These are phyloP conservation scores for Nicotiana rustica DNA, from an alignment of 305 asterid genomes.

Conservation along the genomic window DNA sequence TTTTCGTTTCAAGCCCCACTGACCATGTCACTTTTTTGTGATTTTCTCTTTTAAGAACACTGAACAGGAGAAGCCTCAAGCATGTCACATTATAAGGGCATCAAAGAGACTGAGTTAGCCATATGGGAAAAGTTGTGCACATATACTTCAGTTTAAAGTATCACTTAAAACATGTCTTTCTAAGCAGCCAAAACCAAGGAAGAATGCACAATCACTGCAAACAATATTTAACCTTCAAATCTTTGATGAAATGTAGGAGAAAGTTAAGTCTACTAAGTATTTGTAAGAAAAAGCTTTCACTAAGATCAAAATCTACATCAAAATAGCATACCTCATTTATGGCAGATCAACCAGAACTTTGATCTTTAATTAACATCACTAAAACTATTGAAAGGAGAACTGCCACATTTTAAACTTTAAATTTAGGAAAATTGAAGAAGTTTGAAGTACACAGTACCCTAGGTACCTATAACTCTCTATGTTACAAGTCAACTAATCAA, in stretches of 20 bases:
- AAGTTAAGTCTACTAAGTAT: background rate
- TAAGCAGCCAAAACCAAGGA: constrained; percentile 23
- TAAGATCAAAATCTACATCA: background rate
- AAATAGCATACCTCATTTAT: constrained; percentile 5
- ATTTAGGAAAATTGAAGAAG: background rate
- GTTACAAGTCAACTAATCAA: background rate
- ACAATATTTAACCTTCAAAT: background rate
- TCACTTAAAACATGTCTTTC: background rate
- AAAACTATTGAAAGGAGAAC: background rate
- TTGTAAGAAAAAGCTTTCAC: background rate
- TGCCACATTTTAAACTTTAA: background rate
- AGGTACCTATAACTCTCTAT: background rate
- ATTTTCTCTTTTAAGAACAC: no score
- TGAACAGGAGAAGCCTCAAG: background rate
- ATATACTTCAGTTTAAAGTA: background rate
- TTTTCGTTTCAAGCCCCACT: no score
- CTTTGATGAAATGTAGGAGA: background rate
- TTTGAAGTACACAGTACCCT: background rate
- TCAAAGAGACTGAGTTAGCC: background rate
- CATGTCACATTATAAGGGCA: background rate
- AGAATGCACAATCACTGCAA: constrained; percentile 15
- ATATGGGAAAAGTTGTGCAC: background rate
- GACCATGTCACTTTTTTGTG: no score
- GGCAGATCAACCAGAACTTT: background rate
- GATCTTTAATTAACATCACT: background rate